Conservation (phyloP, 345 rosid genomes). For the Populus deltoides region DNA sequence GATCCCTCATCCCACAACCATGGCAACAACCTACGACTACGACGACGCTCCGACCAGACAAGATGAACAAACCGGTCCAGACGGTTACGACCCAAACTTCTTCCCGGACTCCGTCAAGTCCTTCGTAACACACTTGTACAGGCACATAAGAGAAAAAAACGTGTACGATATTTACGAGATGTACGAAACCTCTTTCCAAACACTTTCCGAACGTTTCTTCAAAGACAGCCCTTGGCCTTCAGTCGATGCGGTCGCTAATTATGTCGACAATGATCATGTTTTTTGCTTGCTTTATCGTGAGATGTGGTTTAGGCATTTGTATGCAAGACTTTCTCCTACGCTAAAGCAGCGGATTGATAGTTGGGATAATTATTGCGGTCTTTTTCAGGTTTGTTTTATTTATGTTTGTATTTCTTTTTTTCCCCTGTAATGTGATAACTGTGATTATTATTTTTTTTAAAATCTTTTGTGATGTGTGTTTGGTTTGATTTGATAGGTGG, state of each 20-base stretch:
- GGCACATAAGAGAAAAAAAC: conserved; percentile 94
- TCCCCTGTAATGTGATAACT: not conserved
- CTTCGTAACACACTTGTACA: conserved; percentile 89
- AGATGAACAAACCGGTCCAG: conserved; percentile 4
- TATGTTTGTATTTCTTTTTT: not conserved
- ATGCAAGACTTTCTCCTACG: conserved; percentile 87
- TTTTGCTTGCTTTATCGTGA: conserved; percentile 93
- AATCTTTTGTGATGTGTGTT: not conserved
- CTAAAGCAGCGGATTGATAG: conserved; percentile 92
- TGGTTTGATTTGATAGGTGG: conserved; percentile 38
- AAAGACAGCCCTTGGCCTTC: conserved; percentile 98
- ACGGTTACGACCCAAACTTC: conserved; percentile 76
- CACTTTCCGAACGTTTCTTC: conserved; percentile 77
- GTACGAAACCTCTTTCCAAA: conserved; percentile 96
- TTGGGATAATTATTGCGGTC: conserved; percentile 91
- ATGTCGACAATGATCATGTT: conserved; percentile 88
- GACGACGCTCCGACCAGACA: conserved; percentile 38
- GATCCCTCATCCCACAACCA: conserved; percentile 10
- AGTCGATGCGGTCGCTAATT: conserved; percentile 80
- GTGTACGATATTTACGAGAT: conserved; percentile 99
- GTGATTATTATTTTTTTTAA: not conserved
- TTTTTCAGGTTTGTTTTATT: conserved; percentile 52
- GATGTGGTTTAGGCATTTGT: conserved; percentile 98
- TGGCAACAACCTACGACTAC: conserved; percentile 61
- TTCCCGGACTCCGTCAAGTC: conserved; percentile 94